Conservation (phyloP, 2,329 filamentous ascomycete genomes). For the Escovopsis weberi region DNA sequence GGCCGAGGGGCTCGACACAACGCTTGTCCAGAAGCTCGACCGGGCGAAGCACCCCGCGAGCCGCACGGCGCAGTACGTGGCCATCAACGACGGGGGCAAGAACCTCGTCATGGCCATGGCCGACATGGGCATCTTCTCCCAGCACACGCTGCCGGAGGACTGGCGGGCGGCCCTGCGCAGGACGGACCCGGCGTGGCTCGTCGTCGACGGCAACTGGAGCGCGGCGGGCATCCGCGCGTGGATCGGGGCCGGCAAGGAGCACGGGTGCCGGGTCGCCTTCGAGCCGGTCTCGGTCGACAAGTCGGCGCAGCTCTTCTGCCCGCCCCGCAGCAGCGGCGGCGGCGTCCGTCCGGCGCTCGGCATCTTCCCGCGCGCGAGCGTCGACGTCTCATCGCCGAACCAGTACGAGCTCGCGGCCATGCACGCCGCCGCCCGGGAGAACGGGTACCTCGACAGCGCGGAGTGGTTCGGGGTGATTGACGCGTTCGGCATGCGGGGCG, state of each 20-base stretch:
- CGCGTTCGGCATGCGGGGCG: slow-evolving; percentile 59
- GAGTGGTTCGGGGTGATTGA: slow-evolving; percentile 75
- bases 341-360: slow-evolving; percentile 21
- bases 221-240: slow-evolving; percentile 50
- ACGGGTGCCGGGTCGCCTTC: slow-evolving; percentile 52
- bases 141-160: slow-evolving; percentile 33
- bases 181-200: slow-evolving; percentile 56
- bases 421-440: slow-evolving; percentile 52
- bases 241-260: slow-evolving; percentile 44
- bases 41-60: slow-evolving; percentile 33
- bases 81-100: slow-evolving; percentile 71
- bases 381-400: slow-evolving; percentile 74
- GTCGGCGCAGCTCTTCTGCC: slow-evolving; percentile 51
- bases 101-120: slow-evolving; percentile 88
- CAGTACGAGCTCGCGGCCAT: slow-evolving; percentile 67
- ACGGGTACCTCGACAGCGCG: slow-evolving; percentile 51
- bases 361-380: slow-evolving; percentile 45
- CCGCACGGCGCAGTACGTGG: slow-evolving; percentile 81
- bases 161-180: slow-evolving; percentile 46
- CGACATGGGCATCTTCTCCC: slow-evolving; percentile 77
- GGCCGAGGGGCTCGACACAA: slow-evolving; percentile 47
- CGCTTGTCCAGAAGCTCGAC: slow-evolving; percentile 44
- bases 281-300: slow-evolving; percentile 85
- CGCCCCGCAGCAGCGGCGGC: slow-evolving; percentile 13
- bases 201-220: slow-evolving; percentile 81